A percentile compares a stretch with the other conserved stretches of the same genome.
These are phyloP conservation scores for Colletotrichum tamarilloi DNA, from an alignment of 2,329 filamentous ascomycete genomes.

Conservation along the genomic window DNA sequence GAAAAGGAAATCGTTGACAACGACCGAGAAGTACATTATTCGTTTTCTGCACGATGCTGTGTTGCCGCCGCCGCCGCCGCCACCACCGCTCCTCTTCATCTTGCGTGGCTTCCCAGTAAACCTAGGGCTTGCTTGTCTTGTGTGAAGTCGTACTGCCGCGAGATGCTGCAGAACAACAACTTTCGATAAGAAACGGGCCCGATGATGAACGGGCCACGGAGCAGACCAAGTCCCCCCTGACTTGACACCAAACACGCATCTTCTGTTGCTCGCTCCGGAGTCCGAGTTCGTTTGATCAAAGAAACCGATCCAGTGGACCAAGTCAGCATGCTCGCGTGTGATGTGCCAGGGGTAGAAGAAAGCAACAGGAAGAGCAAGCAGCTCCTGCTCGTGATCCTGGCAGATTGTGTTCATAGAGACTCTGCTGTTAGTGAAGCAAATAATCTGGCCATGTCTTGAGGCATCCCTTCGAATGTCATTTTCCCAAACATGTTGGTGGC, in stretches of 20 bases:
- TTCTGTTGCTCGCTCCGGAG: slow-evolving; percentile 19
- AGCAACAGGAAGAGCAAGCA: neutral
- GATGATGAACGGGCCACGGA: slow-evolving; percentile 12
- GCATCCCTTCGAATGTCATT: slow-evolving; percentile 7
- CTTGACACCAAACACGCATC: slow-evolving; percentile 25
- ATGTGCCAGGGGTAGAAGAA: neutral
- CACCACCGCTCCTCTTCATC: neutral
- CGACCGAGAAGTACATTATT: neutral
- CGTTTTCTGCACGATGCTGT: neutral
- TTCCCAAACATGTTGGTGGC: slow-evolving; percentile 2
- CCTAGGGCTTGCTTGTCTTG: neutral
- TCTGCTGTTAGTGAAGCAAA: slow-evolving; percentile 12
- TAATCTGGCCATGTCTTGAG: neutral
- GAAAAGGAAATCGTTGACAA: neutral
- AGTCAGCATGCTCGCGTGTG: neutral
- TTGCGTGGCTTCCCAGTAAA: neutral
- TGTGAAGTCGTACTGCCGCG: neutral
- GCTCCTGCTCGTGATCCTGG: slow-evolving; percentile 10
- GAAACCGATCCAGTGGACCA: neutral
- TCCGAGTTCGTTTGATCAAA: slow-evolving; percentile 24
- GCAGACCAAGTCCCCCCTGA: slow-evolving; percentile 12
- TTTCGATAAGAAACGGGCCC: neutral
- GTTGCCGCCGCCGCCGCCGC: neutral
- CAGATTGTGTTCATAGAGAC: neutral
- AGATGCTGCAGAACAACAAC: slow-evolving; percentile 7